Conservation (phyloP, 2,329 filamentous ascomycete species). For the Alternaria viburni region DNA sequence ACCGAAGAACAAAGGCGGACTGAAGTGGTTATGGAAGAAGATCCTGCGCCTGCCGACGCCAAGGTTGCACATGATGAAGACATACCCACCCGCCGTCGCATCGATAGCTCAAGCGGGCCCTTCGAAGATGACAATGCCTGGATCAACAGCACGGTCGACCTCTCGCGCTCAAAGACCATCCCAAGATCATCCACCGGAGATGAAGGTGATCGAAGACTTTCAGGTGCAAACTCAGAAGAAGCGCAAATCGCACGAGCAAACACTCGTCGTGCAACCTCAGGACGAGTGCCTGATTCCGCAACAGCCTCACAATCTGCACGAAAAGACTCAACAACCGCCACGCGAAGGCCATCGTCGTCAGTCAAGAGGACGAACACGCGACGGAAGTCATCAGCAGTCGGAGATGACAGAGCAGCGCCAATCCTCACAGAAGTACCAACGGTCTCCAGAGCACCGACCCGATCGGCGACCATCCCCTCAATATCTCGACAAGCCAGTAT, state of each 20-base stretch:
- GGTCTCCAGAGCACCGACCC: neutral
- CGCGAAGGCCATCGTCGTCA: constrained; percentile 11
- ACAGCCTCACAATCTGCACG: neutral
- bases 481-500: neutral
- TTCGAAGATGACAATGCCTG: constrained; percentile 8
- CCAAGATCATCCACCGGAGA: neutral
- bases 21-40: neutral
- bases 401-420: neutral
- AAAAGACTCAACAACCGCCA: neutral
- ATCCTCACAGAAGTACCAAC: neutral
- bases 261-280: neutral
- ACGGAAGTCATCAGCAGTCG: constrained; percentile 2
- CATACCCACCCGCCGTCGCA: neutral
- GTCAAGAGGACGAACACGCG: constrained; percentile 6
- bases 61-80: neutral
- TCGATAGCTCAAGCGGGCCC: constrained; percentile 9
- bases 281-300: constrained; percentile 1
- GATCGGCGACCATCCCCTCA: neutral
- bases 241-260: neutral
- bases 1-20: neutral
- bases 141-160: constrained; percentile 7
- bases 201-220: neutral
- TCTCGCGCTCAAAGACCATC: constrained; percentile 3
- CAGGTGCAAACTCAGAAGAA: neutral
- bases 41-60: neutral